These are phyloP conservation scores for Isatis lusitanica DNA, from an alignment of 441 rosid genomes.

Conservation along the genomic window DNA sequence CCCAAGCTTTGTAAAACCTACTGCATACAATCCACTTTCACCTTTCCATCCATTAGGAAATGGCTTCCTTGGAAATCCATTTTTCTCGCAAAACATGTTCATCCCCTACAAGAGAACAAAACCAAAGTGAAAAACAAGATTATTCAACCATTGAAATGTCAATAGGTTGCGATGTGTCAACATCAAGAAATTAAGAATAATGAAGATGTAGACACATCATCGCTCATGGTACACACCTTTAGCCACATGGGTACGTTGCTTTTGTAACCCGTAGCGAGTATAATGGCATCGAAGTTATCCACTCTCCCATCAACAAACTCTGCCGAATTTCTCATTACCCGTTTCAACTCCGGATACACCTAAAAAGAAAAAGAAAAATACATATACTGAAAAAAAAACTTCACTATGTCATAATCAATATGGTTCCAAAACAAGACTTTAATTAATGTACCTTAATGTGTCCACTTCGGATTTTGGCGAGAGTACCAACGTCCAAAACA, in stretches of 20 bases:
- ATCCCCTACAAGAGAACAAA: slow-evolving; percentile 45
- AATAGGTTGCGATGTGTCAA: neutral
- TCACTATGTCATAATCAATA: neutral
- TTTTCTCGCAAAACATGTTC: slow-evolving; percentile 59
- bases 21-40: slow-evolving; percentile 67
- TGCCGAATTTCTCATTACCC: slow-evolving; percentile 42
- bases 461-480: slow-evolving; percentile 65
- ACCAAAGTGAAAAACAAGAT: neutral
- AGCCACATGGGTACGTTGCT: slow-evolving; percentile 82
- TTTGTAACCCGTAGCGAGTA: slow-evolving; percentile 89
- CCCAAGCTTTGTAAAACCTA: slow-evolving; percentile 79
- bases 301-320: slow-evolving; percentile 71
- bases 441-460: slow-evolving; percentile 56
- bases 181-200: slow-evolving; percentile 7
- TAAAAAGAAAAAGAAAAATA: neutral
- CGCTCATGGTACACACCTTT: slow-evolving; percentile 47
- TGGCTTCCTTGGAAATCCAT: slow-evolving; percentile 58
- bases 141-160: slow-evolving; percentile 6
- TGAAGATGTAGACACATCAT: slow-evolving; percentile 23
- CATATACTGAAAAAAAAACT: neutral
- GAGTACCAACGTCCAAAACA: slow-evolving; percentile 76
- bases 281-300: slow-evolving; percentile 62
- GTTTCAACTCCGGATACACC: slow-evolving; percentile 62
- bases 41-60: slow-evolving; percentile 94
- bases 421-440: neutral